Evolutionary conservation across 257 asterid genomes (phyloP).

Genomic region (Capsicum pubescens): DNA sequence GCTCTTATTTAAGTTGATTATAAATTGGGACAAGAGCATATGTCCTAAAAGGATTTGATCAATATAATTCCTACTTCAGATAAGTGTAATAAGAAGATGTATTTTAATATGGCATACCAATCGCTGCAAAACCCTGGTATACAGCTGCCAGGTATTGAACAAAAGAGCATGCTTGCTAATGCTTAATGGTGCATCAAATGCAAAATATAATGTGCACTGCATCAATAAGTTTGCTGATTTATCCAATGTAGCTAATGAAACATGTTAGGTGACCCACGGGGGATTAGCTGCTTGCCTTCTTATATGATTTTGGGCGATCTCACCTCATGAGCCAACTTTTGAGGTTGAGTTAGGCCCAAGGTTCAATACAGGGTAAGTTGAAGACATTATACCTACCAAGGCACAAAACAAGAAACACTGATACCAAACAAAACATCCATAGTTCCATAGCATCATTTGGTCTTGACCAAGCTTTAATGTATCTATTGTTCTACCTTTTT

Average conservation of each 20-base stretch:
- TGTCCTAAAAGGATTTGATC: neutral
- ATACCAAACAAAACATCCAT: constrained; percentile 2
- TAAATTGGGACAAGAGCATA: constrained; percentile 1
- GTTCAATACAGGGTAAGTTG: neutral
- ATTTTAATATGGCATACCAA: neutral
- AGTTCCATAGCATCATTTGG: neutral
- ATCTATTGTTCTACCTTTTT: neutral
- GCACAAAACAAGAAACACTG: constrained; percentile 17
- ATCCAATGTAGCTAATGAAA: neutral
- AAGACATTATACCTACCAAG: neutral
- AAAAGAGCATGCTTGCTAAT: neutral
- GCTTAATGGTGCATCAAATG: neutral
- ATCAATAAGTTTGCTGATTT: neutral
- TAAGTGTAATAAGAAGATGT: neutral
- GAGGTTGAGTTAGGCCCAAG: neutral
- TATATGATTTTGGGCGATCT: neutral
- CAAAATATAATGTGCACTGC: constrained; percentile 12
- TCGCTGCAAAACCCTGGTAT: neutral
- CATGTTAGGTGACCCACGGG: neutral
- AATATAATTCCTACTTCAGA: neutral
- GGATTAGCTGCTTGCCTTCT: constrained; percentile 4
- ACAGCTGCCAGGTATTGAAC: neutral
- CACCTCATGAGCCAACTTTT: neutral
- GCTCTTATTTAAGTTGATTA: neutral
- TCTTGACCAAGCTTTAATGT: constrained; percentile 18